phyloP scores from a whole-genome alignment of 179 eudicot species.

The Silene coronaria region DNA sequence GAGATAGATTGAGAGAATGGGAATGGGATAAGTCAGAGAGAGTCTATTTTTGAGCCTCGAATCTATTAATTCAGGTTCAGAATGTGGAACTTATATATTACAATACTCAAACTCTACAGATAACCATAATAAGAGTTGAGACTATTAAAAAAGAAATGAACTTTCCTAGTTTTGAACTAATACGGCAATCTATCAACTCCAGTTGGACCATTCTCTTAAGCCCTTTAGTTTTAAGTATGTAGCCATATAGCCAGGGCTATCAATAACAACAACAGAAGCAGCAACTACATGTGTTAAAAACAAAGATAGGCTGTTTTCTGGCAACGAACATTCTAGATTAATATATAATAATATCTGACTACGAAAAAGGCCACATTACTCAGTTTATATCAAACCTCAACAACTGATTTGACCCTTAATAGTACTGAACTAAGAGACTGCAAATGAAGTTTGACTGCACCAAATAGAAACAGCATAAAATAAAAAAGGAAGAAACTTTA shows the following conservation, averaged over 20 bases:
- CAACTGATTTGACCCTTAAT: too few species aligned
- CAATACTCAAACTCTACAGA: background rate
- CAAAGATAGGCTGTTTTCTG: background rate
- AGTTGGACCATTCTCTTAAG: background rate
- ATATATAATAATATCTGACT: background rate
- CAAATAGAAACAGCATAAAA: background rate
- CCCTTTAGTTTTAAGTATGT: background rate
- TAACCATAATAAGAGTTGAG: background rate
- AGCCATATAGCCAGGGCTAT: background rate
- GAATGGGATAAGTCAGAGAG: background rate
- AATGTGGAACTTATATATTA: background rate
- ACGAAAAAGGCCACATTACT: too few species aligned
- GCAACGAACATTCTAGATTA: background rate
- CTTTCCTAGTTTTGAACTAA: background rate
- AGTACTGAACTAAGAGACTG: too few species aligned
- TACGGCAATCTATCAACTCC: background rate
- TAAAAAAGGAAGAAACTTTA: conserved; percentile 31
- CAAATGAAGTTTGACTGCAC: too few species aligned
- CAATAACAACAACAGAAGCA: background rate
- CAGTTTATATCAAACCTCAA: background rate
- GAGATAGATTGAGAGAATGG: background rate
- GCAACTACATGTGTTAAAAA: background rate
- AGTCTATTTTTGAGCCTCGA: background rate
- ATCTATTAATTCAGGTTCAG: background rate
- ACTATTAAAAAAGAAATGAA: background rate